Evolutionary conservation across 306 rosid species (phyloP).

Genomic region (Citrullus colocynthis): DNA sequence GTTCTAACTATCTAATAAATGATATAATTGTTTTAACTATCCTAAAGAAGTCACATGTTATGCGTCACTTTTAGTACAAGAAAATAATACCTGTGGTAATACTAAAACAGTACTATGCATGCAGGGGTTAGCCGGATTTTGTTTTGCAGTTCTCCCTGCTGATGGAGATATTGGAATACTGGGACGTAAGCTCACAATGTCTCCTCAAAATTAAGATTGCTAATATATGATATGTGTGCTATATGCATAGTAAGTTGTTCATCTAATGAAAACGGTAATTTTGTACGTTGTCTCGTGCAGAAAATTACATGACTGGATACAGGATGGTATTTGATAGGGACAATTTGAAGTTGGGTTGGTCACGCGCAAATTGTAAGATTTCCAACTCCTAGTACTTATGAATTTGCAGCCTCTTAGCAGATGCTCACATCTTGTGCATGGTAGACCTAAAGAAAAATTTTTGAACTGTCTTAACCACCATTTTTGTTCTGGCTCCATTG

Average conservation of each 20-base stretch:
- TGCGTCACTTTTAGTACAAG: neutral
- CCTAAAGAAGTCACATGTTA: neutral
- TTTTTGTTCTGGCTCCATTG: neutral
- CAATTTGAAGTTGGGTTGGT: conserved; percentile 72
- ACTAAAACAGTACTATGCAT: neutral
- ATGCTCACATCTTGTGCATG: neutral
- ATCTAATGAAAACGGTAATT: neutral
- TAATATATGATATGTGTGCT: neutral
- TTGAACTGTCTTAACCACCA: neutral
- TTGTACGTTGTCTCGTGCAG: conserved; percentile 29
- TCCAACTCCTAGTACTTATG: conserved; percentile 3
- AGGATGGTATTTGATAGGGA: conserved; percentile 81
- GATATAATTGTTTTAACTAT: neutral
- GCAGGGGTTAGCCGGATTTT: conserved; percentile 69
- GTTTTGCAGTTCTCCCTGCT: conserved; percentile 67
- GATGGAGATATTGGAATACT: conserved; percentile 66
- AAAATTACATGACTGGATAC: conserved; percentile 82
- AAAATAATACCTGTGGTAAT: neutral
- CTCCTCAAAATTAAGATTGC: neutral
- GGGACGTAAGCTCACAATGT: conserved; percentile 62
- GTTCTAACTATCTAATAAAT: neutral
- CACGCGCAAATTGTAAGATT: conserved; percentile 70
- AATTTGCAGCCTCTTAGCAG: neutral
- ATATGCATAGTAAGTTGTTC: neutral
- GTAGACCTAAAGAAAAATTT: neutral